These are phyloP conservation scores for Phytophthora citricola DNA, from an alignment of 352 stramenopile genomes.

Conservation along the genomic window DNA sequence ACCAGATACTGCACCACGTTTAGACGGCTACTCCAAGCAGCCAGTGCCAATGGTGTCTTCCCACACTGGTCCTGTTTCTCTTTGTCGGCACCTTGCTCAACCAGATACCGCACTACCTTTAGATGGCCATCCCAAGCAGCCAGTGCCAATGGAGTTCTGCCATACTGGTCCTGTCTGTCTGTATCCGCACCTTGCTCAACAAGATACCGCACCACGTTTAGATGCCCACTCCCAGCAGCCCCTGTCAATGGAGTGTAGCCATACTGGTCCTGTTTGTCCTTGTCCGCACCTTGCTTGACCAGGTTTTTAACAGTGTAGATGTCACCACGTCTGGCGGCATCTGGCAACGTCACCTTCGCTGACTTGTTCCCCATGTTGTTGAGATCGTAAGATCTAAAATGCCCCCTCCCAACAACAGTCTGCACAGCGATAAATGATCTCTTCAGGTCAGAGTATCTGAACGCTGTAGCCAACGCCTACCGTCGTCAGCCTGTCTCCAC, in stretches of 20 bases:
- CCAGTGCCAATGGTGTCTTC: neutral
- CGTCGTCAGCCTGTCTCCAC: too few species aligned
- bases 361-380: too few species aligned
- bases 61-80: neutral
- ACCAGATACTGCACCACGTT: neutral
- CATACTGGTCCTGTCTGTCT: neutral
- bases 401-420: too few species aligned
- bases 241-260: neutral
- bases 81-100: neutral
- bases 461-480: too few species aligned
- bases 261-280: neutral
- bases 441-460: too few species aligned
- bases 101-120: neutral
- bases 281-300: neutral
- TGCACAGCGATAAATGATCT: too few species aligned
- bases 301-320: neutral
- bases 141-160: neutral
- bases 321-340: neutral
- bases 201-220: neutral
- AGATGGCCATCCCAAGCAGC: neutral
- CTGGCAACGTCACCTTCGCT: neutral
- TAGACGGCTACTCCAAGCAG: neutral
- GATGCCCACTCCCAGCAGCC: neutral
- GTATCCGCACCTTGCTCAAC: neutral
- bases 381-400: too few species aligned